A percentile compares a stretch with the other conserved stretches of the same genome.
phyloP scores from a whole-genome alignment of 129 eudicot genomes.

The Flaveria sonorensis region DNA sequence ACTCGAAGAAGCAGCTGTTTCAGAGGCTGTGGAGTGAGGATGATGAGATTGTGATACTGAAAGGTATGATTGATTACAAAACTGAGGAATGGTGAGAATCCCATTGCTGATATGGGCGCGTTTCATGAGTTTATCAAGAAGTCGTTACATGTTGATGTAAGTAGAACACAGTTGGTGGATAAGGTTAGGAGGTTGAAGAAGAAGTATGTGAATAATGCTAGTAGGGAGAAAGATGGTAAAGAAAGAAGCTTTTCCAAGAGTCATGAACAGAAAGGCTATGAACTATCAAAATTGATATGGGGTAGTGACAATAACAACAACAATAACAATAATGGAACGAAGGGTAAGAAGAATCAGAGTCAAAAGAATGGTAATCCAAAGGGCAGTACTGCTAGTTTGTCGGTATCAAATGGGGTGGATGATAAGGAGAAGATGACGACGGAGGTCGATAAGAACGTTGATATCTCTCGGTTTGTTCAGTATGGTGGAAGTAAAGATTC shows the following conservation, averaged over 20 bases:
- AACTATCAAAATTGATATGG: constrained; percentile 64
- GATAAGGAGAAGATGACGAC: constrained; percentile 15
- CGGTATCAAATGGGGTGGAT: constrained; percentile 22
- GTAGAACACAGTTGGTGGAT: constrained; percentile 46
- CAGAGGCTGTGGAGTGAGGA: constrained; percentile 52
- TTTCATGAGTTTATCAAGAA: constrained; percentile 62
- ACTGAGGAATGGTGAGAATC: constrained; percentile 31
- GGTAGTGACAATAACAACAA: constrained; percentile 22
- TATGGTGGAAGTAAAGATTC: constrained; percentile 16
- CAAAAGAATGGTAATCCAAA: constrained; percentile 23
- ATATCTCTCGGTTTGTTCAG: constrained; percentile 26
- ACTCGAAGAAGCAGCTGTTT: constrained; percentile 35
- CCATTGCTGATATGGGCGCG: constrained; percentile 44
- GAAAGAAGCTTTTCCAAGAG: constrained; percentile 44
- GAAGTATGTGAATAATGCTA: constrained; percentile 46
- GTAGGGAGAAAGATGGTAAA: constrained; percentile 48
- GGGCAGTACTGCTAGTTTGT: neutral
- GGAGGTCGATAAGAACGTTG: constrained; percentile 26
- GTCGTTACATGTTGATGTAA: constrained; percentile 54
- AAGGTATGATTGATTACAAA: constrained; percentile 47
- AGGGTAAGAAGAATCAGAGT: constrained; percentile 20
- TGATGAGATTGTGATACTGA: constrained; percentile 46
- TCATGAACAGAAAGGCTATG: constrained; percentile 55
- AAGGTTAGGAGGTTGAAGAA: constrained; percentile 59
- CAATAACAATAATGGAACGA: neutral